phyloP scores from a whole-genome alignment of 495 filamentous ascomycete species.

The Aspergillus mulundensis region DNA sequence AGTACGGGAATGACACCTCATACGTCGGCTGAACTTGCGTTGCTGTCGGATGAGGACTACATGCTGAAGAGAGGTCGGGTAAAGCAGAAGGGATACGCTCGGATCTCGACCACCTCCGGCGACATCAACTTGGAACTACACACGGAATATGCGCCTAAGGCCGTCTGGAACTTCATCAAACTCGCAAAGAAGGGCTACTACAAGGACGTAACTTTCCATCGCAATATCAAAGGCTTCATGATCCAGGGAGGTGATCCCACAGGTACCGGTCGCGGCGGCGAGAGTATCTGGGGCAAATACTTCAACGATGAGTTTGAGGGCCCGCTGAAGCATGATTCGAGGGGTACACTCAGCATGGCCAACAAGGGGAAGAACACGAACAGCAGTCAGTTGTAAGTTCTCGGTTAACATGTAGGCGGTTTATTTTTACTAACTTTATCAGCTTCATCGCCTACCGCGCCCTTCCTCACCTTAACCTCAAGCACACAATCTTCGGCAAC shows the following conservation, averaged over 20 bases:
- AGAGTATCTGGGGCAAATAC: conserved; percentile 82
- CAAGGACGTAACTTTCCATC: conserved; percentile 74
- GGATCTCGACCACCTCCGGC: conserved; percentile 78
- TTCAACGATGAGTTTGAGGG: conserved; percentile 94
- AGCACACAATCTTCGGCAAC: conserved; percentile 92
- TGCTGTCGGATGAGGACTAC: conserved; percentile 89
- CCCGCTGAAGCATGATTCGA: conserved; percentile 69
- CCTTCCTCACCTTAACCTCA: conserved; percentile 79
- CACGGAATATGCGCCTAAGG: conserved; percentile 82
- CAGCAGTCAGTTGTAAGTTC: conserved; percentile 73
- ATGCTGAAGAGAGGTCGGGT: conserved; percentile 87
- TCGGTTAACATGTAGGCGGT: neutral
- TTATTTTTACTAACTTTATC: conserved; percentile 13
- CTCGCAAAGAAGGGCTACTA: conserved; percentile 90
- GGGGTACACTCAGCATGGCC: conserved; percentile 88
- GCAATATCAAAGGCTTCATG: conserved; percentile 95
- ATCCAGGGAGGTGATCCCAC: conserved; percentile 80
- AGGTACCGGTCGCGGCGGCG: conserved; percentile 77
- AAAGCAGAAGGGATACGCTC: conserved; percentile 84
- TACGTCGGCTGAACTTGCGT: conserved; percentile 76
- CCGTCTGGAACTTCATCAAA: conserved; percentile 95
- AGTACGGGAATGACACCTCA: conserved; percentile 90
- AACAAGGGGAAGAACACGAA: conserved; percentile 99
- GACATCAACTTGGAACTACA: conserved; percentile 86
- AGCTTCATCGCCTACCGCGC: conserved; percentile 84